These are phyloP conservation scores for Strigomonas culicis DNA, from an alignment of 208 protist species.

Conservation along the genomic window DNA sequence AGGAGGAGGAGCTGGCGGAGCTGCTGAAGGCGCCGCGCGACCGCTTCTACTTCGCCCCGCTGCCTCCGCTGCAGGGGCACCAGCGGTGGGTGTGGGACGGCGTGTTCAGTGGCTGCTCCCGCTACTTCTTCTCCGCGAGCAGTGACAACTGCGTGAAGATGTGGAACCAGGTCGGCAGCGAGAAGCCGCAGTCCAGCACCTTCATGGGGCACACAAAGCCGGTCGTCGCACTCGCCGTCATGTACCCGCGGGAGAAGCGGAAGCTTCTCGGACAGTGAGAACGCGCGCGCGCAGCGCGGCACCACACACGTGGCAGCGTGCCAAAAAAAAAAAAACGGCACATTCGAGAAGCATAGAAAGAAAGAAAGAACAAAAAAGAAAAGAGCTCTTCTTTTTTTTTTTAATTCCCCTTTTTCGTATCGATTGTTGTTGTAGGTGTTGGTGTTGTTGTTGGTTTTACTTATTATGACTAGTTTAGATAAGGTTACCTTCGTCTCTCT, in stretches of 20 bases:
- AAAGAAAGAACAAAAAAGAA: conserved; percentile 13
- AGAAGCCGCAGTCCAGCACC: conserved; percentile 54
- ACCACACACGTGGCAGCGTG: no score
- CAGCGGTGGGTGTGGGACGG: conserved; percentile 86
- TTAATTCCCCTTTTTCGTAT: conserved; percentile 1
- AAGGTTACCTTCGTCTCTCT: neutral
- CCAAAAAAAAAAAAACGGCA: conserved; percentile 13
- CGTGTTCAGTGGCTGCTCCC: conserved; percentile 72
- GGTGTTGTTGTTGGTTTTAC: conserved; percentile 1
- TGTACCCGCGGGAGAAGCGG: neutral
- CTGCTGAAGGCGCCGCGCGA: no score
- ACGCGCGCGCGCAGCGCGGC: no score
- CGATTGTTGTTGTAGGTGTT: conserved; percentile 2
- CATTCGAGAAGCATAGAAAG: neutral
- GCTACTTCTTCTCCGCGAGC: conserved; percentile 74
- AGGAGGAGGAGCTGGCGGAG: no score
- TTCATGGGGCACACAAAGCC: conserved; percentile 82
- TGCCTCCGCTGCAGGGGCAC: conserved; percentile 71
- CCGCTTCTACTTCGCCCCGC: conserved; percentile 32
- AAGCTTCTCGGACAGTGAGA: neutral
- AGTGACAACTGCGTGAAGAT: conserved; percentile 75
- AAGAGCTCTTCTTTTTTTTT: neutral
- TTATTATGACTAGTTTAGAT: no score
- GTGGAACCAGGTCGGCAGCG: conserved; percentile 60
- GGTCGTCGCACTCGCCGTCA: conserved; percentile 30